Conservation (phyloP, 2,329 filamentous ascomycete species). For the Pyricularia grisea region DNA sequence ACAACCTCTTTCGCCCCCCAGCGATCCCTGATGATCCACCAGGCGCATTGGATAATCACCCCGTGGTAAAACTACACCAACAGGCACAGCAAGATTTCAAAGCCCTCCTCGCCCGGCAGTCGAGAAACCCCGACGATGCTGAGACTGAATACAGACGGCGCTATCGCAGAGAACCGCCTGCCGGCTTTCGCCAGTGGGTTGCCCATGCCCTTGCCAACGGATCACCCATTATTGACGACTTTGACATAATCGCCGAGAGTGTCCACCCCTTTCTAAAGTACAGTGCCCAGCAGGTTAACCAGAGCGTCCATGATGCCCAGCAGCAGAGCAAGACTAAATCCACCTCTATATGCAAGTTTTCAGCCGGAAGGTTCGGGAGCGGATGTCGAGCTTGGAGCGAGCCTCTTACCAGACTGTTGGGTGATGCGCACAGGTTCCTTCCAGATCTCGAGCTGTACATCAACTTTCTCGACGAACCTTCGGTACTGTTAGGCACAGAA, state of each 20-base stretch:
- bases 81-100: background rate
- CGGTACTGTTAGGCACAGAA: background rate
- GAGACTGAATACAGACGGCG: conserved; percentile 29
- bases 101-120: background rate
- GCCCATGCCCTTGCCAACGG: background rate
- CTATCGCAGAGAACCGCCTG: conserved; percentile 32
- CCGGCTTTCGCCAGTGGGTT: conserved; percentile 34
- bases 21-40: background rate
- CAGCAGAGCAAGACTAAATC: background rate
- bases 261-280: background rate
- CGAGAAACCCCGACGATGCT: background rate
- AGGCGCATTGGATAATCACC: background rate
- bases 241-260: background rate
- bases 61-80: background rate
- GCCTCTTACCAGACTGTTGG: background rate
- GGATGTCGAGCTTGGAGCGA: background rate
- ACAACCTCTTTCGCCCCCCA: background rate
- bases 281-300: background rate
- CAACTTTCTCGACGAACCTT: background rate
- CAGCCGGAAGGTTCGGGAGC: background rate
- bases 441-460: background rate
- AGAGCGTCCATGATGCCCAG: background rate
- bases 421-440: background rate
- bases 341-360: background rate
- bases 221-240: conserved; percentile 2